phyloP scores from a whole-genome alignment of 192 early-diverging fungal species.

The Chytriomyces sp. region DNA sequence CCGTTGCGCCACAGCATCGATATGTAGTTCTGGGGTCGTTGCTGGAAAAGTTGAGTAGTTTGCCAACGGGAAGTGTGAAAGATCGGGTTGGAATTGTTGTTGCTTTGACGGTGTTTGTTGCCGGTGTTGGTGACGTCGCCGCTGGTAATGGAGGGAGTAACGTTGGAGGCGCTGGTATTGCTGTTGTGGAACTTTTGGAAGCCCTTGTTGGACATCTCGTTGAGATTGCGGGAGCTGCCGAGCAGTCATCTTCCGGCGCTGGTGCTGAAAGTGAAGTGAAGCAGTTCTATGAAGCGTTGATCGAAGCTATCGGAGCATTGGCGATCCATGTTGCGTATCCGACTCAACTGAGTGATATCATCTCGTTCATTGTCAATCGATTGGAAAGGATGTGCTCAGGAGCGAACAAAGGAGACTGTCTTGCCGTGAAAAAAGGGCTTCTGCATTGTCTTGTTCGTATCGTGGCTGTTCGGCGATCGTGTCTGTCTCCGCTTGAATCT shows the following conservation, averaged over 20 bases:
- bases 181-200: constrained; percentile 43
- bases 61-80: background rate
- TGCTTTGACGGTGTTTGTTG: constrained; percentile 17
- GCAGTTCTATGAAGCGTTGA: constrained; percentile 13
- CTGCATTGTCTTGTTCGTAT: constrained; percentile 9
- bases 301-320: constrained; percentile 37
- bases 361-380: constrained; percentile 44
- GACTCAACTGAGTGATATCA: constrained; percentile 46
- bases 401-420: background rate
- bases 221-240: background rate
- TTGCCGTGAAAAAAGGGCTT: background rate
- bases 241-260: no score
- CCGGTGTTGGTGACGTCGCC: background rate
- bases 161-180: constrained; percentile 24
- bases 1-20: constrained; percentile 36
- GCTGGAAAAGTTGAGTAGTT: constrained; percentile 27
- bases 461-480: constrained; percentile 16
- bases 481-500: background rate
- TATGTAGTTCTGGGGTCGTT: constrained; percentile 33
- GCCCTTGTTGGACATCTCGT: constrained; percentile 34
- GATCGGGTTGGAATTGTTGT: constrained; percentile 9
- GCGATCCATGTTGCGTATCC: constrained; percentile 41
- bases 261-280: background rate
- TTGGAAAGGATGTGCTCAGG: background rate
- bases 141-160: no score